These are phyloP conservation scores for Rhizomucor miehei DNA, from an alignment of 371 early-diverging fungal genomes.

Conservation along the genomic window DNA sequence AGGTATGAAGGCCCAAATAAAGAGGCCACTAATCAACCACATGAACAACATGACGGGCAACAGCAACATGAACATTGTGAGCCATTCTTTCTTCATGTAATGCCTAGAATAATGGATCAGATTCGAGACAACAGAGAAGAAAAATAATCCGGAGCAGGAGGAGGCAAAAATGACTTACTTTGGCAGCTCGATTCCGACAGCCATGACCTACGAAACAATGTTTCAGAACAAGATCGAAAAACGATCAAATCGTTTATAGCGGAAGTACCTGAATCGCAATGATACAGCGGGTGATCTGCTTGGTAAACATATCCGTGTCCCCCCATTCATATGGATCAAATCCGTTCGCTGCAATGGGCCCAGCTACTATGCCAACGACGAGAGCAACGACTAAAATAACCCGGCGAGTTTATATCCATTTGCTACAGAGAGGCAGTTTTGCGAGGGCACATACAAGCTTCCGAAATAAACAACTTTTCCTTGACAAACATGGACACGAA, in stretches of 20 bases:
- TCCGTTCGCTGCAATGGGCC: constrained; percentile 65
- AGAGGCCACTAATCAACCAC: constrained; percentile 76
- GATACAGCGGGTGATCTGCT: constrained; percentile 73
- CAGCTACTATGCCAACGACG: constrained; percentile 85
- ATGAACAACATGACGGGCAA: constrained; percentile 82
- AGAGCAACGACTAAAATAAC: constrained; percentile 71
- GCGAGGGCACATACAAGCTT: constrained; percentile 65
- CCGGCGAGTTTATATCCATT: no score
- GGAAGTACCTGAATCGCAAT: constrained; percentile 73
- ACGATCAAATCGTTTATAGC: background rate
- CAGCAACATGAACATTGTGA: constrained; percentile 70
- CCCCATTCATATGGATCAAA: constrained; percentile 59
- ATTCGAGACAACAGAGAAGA: background rate
- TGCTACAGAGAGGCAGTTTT: no score
- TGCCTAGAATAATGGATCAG: constrained; percentile 25
- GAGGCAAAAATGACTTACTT: constrained; percentile 57
- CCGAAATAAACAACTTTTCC: constrained; percentile 87
- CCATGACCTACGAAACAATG: constrained; percentile 66
- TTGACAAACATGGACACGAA: constrained; percentile 90
- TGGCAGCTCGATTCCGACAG: constrained; percentile 81
- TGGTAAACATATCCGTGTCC: constrained; percentile 52
- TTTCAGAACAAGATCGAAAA: background rate
- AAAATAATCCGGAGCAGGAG: background rate
- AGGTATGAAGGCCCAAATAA: constrained; percentile 66
- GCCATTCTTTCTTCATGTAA: constrained; percentile 58